Evolutionary conservation across 2,329 filamentous ascomycete species (phyloP).

Genomic region (Coniochaeta sp.): DNA sequence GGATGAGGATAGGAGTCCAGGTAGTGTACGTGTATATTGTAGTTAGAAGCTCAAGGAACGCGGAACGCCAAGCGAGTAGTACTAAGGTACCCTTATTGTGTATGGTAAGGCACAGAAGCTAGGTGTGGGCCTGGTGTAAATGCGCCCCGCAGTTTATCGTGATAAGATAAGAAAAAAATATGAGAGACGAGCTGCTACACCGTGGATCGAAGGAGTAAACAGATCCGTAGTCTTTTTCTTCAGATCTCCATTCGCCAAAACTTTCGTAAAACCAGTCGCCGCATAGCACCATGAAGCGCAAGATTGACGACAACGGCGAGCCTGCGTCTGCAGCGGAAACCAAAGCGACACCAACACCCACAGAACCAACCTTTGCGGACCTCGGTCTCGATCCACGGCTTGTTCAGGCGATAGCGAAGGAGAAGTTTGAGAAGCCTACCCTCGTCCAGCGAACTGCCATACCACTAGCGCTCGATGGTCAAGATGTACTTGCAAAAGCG

Average conservation of each 20-base stretch:
- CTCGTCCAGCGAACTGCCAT: conserved; percentile 82
- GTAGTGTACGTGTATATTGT: too few species aligned
- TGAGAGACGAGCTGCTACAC: not conserved
- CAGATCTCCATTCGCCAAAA: not conserved
- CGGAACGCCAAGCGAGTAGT: not conserved
- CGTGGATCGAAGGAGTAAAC: not conserved
- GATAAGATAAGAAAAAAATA: conserved; percentile 1
- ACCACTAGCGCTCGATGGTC: conserved; percentile 76
- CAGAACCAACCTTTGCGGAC: conserved; percentile 57
- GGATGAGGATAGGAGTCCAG: too few species aligned
- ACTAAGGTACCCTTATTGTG: too few species aligned
- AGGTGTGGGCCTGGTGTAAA: not conserved
- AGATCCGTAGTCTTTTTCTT: not conserved
- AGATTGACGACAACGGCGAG: conserved; percentile 49
- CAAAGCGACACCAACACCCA: conserved; percentile 14
- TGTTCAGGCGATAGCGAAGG: conserved; percentile 75
- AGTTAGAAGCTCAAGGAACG: not conserved
- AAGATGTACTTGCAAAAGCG: conserved; percentile 84
- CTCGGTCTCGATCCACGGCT: conserved; percentile 79
- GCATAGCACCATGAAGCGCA: conserved; percentile 45
- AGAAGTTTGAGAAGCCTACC: conserved; percentile 82
- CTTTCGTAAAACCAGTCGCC: not conserved
- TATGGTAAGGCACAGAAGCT: too few species aligned
- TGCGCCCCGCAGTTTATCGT: not conserved
- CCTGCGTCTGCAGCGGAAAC: conserved; percentile 24